Base-by-base conservation (phyloP, 176 grass and related monocot species). In the Lolium perenne region DNA sequence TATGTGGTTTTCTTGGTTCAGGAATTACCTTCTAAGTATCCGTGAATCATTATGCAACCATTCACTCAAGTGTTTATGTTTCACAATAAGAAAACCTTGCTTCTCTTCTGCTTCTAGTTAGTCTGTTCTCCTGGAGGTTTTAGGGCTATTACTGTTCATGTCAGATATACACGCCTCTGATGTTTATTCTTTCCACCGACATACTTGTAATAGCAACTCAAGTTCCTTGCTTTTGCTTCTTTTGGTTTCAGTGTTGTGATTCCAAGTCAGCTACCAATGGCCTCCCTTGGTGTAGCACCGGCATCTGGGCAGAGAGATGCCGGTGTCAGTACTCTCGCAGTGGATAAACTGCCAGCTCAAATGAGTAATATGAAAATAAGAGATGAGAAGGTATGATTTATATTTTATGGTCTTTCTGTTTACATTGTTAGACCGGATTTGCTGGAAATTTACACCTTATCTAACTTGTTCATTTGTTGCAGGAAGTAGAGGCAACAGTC, bases 281-380 rank as follows among this genome's bases (percentile, higher is more conserved):
- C 85, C 75, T 95, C 90, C 46, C 70, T 88, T 49, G 86, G 85
- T 63, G 83, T 87, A 16, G 62, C 60, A 12, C 79, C 85, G 16
- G 22, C 74, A 73, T 90, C 85, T 50, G 79, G 82, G 55, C 43
- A 87, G 48, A 92, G 87, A 81, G 90, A 90, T 82, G 62, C 67
- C 35, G 71, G 62, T 21, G 76, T 58, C 11, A 90, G 77, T 71
- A 90, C 85, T 80, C 82, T 91, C 60, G 78, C 74, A 10, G 72
- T 91, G 48, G 87, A 95, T 60, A 90, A 38, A 14, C 82, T 95
- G 68, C 88, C 90, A 4, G 90, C 84, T 86, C 90, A 88, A 92
- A 92, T 95, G 88, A 92, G 86, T 81, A 86, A 92, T 63, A 88
- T 95, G 90, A 92, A 88, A 68, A 88, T 95, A 82, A 88, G 90